Conservation (phyloP, 2,329 filamentous ascomycete genomes). For the Didymella pinodella region DNA sequence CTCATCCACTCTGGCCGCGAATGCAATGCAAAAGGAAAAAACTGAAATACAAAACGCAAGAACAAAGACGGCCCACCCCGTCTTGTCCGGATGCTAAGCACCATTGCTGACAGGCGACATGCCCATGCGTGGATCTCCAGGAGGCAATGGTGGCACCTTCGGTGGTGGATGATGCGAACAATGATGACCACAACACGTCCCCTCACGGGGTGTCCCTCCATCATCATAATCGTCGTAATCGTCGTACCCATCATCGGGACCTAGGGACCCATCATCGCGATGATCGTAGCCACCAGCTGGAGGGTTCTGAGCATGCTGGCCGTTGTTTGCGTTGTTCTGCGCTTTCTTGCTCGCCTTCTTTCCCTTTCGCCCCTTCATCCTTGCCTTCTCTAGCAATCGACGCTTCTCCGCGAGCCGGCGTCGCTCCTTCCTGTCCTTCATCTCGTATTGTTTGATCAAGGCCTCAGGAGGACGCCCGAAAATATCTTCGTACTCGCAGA, state of each 20-base stretch:
- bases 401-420: slow-evolving; percentile 87
- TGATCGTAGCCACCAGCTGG: slow-evolving; percentile 43
- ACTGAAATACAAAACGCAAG: slow-evolving; percentile 44
- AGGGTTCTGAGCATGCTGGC: slow-evolving; percentile 43
- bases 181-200: slow-evolving; percentile 42
- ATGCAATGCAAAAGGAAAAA: slow-evolving; percentile 39
- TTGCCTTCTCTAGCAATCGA: slow-evolving; percentile 86
- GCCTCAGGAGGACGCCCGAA: slow-evolving; percentile 87
- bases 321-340: slow-evolving; percentile 46
- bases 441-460: slow-evolving; percentile 89
- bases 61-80: slow-evolving; percentile 52
- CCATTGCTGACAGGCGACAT: slow-evolving; percentile 37
- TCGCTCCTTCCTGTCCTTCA: slow-evolving; percentile 86
- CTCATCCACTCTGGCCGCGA: slow-evolving; percentile 28
- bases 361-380: slow-evolving; percentile 88
- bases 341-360: slow-evolving; percentile 78
- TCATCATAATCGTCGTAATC: slow-evolving; percentile 49
- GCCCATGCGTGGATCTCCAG: slow-evolving; percentile 37
- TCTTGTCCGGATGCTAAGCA: slow-evolving; percentile 48
- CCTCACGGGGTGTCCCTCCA: slow-evolving; percentile 24
- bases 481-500: slow-evolving; percentile 96
- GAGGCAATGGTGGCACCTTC: slow-evolving; percentile 35
- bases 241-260: slow-evolving; percentile 48
- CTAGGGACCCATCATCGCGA: slow-evolving; percentile 43
- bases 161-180: slow-evolving; percentile 43